These are phyloP conservation scores for Nepenthes gracilis DNA, from an alignment of 148 eudicot genomes.

Conservation along the genomic window DNA sequence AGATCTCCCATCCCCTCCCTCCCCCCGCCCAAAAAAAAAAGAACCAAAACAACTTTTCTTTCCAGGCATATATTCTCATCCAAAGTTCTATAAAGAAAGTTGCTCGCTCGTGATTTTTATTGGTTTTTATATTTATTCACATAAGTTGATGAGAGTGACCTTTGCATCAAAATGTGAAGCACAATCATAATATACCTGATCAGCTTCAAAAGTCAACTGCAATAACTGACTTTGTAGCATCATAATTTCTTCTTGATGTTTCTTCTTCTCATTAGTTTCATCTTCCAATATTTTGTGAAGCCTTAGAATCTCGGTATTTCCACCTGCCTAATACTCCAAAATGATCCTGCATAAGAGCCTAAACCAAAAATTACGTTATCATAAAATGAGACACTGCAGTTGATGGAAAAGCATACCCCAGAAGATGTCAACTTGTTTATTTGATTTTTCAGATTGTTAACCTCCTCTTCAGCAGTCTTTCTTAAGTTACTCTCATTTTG, in stretches of 20 bases:
- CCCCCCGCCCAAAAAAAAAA: too few species aligned
- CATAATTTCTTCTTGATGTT: conserved; percentile 68
- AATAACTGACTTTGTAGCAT: conserved; percentile 59
- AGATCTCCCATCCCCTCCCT: too few species aligned
- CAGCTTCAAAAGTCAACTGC: conserved; percentile 59
- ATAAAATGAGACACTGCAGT: neutral
- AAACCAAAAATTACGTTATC: neutral
- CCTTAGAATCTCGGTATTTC: conserved; percentile 38
- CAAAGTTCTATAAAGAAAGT: too few species aligned
- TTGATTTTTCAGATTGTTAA: conserved; percentile 44
- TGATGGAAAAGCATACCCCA: conserved; percentile 29
- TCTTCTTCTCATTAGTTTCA: conserved; percentile 61
- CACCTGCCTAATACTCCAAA: conserved; percentile 54
- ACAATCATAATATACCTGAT: conserved; percentile 39
- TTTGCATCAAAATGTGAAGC: too few species aligned
- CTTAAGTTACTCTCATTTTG: conserved; percentile 48
- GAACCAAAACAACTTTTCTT: too few species aligned
- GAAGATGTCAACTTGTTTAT: conserved; percentile 35
- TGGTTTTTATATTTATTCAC: too few species aligned
- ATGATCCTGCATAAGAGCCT: conserved; percentile 3
- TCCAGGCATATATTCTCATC: too few species aligned
- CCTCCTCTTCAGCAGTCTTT: conserved; percentile 76
- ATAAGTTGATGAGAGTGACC: too few species aligned
- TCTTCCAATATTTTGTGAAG: conserved; percentile 66
- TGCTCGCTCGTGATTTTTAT: too few species aligned